Conservation (phyloP, 306 rosid species). For the Sesbania bispinosa region DNA sequence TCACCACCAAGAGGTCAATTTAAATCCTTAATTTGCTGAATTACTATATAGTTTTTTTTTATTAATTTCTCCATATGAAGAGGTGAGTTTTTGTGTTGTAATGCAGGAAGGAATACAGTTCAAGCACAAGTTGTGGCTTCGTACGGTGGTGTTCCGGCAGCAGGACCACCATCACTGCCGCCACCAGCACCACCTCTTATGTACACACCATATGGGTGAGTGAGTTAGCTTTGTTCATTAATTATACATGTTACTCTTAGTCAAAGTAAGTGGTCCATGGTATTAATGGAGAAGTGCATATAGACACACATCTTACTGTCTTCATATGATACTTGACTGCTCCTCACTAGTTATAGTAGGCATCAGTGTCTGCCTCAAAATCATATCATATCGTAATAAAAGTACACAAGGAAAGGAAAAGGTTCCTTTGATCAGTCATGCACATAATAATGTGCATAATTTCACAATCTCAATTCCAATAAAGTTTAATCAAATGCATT, state of each 20-base stretch:
- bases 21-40: too few relatives aligned
- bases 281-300: constrained; percentile 44
- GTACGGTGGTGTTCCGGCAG: constrained; percentile 45
- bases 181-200: constrained; percentile 37
- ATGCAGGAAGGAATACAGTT: constrained; percentile 58
- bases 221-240: constrained; percentile 25
- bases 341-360: constrained; percentile 38
- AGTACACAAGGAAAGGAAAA: too few relatives aligned
- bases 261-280: constrained; percentile 44
- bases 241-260: constrained; percentile 17
- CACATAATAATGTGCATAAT: too few relatives aligned
- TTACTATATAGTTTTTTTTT: too few relatives aligned
- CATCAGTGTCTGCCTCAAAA: constrained; percentile 33
- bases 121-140: constrained; percentile 44
- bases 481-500: too few relatives aligned
- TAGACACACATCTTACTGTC: constrained; percentile 35
- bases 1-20: constrained; percentile 93
- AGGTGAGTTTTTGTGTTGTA: background rate
- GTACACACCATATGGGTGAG: constrained; percentile 80
- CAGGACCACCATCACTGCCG: constrained; percentile 42
- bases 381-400: constrained; percentile 5
- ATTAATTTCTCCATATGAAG: too few relatives aligned
- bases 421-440: too few relatives aligned
- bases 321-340: constrained; percentile 40
- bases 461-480: too few relatives aligned